Conservation (phyloP, 352 stramenopile species). For the Phytophthora sp. region DNA sequence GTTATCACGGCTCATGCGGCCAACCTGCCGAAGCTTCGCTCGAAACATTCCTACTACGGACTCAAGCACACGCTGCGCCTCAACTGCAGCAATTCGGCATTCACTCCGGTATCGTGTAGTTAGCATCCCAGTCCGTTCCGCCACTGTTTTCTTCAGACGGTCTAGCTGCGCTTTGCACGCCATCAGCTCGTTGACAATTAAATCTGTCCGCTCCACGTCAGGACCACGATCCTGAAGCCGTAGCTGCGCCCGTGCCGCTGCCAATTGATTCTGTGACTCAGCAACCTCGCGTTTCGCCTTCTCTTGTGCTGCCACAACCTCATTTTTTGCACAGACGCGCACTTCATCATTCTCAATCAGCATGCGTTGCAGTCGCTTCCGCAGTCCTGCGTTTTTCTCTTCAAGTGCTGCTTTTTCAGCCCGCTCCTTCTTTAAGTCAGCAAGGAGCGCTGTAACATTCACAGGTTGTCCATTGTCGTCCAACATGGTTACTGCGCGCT, state of each 20-base stretch:
- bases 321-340: slow-evolving; percentile 53
- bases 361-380: slow-evolving; percentile 79
- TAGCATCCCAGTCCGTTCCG: slow-evolving; percentile 52
- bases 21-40: slow-evolving; percentile 56
- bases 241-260: slow-evolving; percentile 52
- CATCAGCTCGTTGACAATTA: slow-evolving; percentile 56
- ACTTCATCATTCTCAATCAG: slow-evolving; percentile 81
- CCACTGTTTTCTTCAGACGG: slow-evolving; percentile 52
- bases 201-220: slow-evolving; percentile 53
- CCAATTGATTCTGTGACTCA: slow-evolving; percentile 53
- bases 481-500: slow-evolving; percentile 29
- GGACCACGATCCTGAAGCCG: slow-evolving; percentile 66
- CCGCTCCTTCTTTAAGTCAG: slow-evolving; percentile 67
- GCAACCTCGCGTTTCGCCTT: slow-evolving; percentile 52
- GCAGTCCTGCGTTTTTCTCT: slow-evolving; percentile 69
- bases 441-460: slow-evolving; percentile 55
- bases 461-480: slow-evolving; percentile 36
- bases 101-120: slow-evolving; percentile 59
- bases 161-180: slow-evolving; percentile 55
- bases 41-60: slow-evolving; percentile 51
- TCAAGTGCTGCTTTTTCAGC: slow-evolving; percentile 57
- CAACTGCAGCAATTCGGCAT: slow-evolving; percentile 57
- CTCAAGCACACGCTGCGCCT: slow-evolving; percentile 58
- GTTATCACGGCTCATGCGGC: slow-evolving; percentile 24
- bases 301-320: slow-evolving; percentile 59